A percentile compares a stretch with the other conserved stretches of the same genome.
Conservation (phyloP, 2,329 filamentous ascomycete species). For the Colletotrichum lini region DNA sequence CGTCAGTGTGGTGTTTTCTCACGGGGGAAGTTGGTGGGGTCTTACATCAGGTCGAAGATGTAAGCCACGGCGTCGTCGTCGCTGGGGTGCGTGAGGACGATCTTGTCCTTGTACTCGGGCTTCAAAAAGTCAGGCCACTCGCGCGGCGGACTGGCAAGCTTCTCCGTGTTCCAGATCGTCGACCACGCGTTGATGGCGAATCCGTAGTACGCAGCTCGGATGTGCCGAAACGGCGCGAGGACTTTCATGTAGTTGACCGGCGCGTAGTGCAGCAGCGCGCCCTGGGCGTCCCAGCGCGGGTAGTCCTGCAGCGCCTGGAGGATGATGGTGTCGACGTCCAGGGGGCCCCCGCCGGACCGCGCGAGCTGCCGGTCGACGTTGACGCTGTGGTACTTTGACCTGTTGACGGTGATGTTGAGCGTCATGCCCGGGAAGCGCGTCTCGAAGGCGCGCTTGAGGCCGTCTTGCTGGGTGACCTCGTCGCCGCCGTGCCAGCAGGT, state of each 20-base stretch:
- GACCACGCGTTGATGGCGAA: conserved; percentile 56
- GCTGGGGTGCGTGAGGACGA: conserved; percentile 70
- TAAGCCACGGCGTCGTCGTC: conserved; percentile 70
- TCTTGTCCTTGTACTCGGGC: conserved; percentile 67
- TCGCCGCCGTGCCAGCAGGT: conserved; percentile 66
- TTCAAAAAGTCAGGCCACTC: conserved; percentile 61
- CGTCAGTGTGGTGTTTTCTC: conserved; percentile 32
- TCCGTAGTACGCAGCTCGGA: conserved; percentile 58
- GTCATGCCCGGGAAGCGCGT: conserved; percentile 63
- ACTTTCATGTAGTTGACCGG: conserved; percentile 62
- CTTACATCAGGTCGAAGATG: conserved; percentile 64
- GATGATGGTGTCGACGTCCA: conserved; percentile 61
- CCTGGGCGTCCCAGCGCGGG: conserved; percentile 65
- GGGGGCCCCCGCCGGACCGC: conserved; percentile 44
- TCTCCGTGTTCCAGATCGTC: conserved; percentile 55
- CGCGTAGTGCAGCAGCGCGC: conserved; percentile 63
- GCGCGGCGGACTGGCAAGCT: conserved; percentile 52
- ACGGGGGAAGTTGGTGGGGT: neutral
- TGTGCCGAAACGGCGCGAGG: conserved; percentile 57
- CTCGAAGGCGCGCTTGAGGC: conserved; percentile 61
- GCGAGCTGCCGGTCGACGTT: conserved; percentile 62
- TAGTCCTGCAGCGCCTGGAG: conserved; percentile 68
- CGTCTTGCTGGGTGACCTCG: conserved; percentile 56
- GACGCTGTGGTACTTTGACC: conserved; percentile 69
- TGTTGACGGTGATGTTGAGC: conserved; percentile 67